A percentile compares a stretch with the other conserved stretches of the same genome.
Conservation (phyloP, 1,139 yeast genomes). For the Blastobotrys buckinghamii region DNA sequence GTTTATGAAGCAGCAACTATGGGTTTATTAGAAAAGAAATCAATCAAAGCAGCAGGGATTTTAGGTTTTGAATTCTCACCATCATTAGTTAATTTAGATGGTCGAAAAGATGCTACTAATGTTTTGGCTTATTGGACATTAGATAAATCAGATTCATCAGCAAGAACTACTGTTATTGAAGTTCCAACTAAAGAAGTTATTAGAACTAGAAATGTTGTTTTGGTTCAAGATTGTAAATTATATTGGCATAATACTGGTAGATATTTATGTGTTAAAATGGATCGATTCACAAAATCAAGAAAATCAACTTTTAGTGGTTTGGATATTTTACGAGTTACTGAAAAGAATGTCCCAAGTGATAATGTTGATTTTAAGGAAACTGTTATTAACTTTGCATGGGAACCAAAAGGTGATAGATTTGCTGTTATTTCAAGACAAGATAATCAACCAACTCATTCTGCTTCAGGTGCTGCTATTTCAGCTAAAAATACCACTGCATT, state of each 20-base stretch:
- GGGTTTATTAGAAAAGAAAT: conserved; percentile 77
- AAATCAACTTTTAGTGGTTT: conserved; percentile 88
- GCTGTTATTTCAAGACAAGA: conserved; percentile 57
- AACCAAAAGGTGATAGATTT: conserved; percentile 86
- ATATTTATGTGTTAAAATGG: conserved; percentile 88
- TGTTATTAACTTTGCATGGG: conserved; percentile 90
- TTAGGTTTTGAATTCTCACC: conserved; percentile 97
- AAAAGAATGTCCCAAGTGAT: conserved; percentile 91
- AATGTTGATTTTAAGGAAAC: conserved; percentile 90
- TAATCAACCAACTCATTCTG: conserved; percentile 41
- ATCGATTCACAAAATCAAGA: conserved; percentile 92
- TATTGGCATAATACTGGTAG: conserved; percentile 93
- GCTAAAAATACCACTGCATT: conserved; percentile 71
- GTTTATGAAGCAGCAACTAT: conserved; percentile 71
- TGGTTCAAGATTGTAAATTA: conserved; percentile 85
- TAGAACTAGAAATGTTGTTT: conserved; percentile 90
- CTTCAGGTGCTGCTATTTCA: conserved; percentile 48
- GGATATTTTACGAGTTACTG: conserved; percentile 84
- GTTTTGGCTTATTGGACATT: conserved; percentile 96
- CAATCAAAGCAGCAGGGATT: conserved; percentile 77
- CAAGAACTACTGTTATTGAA: conserved; percentile 88
- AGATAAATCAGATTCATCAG: conserved; percentile 86
- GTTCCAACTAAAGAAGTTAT: conserved; percentile 77
- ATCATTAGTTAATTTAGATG: conserved; percentile 64
- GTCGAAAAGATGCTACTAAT: conserved; percentile 26